A percentile compares a stretch with the other conserved stretches of the same genome.
Evolutionary conservation across 2,329 filamentous ascomycete genomes (phyloP).

Genomic region (Colletotrichum simmondsii): DNA sequence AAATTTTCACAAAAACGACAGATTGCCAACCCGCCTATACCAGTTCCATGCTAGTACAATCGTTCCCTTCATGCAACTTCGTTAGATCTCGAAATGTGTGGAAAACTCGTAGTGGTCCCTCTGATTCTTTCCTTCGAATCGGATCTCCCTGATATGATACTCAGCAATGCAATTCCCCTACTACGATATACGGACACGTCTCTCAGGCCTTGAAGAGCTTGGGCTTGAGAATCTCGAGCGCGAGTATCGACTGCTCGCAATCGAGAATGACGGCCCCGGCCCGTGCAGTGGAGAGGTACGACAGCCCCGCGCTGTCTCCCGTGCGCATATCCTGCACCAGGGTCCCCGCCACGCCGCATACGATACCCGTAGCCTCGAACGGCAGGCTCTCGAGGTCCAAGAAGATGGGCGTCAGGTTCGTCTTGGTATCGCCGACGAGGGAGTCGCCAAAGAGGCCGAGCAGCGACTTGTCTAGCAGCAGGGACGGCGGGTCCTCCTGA

Average conservation of each 20-base stretch:
- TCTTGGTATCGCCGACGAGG: constrained; percentile 79
- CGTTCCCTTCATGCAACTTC: constrained; percentile 26
- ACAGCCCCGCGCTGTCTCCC: constrained; percentile 76
- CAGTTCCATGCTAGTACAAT: constrained; percentile 28
- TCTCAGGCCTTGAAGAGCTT: constrained; percentile 53
- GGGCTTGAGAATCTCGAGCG: constrained; percentile 75
- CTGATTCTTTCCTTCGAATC: too few species aligned
- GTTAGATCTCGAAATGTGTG: constrained; percentile 3
- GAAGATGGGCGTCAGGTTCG: constrained; percentile 84
- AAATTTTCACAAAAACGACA: constrained; percentile 15
- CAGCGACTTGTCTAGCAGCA: constrained; percentile 77
- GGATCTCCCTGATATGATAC: too few species aligned
- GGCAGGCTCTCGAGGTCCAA: constrained; percentile 85
- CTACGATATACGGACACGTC: too few species aligned
- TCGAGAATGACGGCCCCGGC: constrained; percentile 91
- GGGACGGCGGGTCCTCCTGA: constrained; percentile 77
- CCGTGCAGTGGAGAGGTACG: constrained; percentile 88
- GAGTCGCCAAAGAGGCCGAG: constrained; percentile 76
- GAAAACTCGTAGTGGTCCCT: background rate
- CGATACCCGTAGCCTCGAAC: constrained; percentile 90
- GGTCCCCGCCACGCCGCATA: constrained; percentile 89
- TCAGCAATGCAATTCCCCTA: too few species aligned
- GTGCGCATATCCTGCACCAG: constrained; percentile 78
- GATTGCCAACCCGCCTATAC: constrained; percentile 28
- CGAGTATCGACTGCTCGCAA: constrained; percentile 77